Evolutionary conservation across 768 basidiomycete species (phyloP), one percentile per base, ranked within the genome.

Genomic region (Mycena albidolilacea): DNA sequence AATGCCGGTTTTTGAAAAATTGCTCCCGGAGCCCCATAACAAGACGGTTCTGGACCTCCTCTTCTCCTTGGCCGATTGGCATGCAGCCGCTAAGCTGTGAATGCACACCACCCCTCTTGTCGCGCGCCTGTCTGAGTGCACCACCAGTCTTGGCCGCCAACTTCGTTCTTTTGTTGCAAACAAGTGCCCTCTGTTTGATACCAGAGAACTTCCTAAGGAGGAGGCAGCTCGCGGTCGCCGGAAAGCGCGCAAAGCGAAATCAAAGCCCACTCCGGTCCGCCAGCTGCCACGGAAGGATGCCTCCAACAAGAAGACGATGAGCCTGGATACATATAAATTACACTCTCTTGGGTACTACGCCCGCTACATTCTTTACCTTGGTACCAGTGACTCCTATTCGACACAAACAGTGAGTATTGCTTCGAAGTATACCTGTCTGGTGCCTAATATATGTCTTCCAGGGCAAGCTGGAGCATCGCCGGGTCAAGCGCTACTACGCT

Each of bases 181-280:
- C 3, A 81, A 78, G 1, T 85, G 84, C 62, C 41, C 69, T 1
- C 64, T 55, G 0, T 84, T 77, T 59, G 30, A 78, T 1, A 85
- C 84, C 0, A 17, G 67, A 0, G 84, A 86, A 39, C 75, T 88
- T 11, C 86, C 85, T 0, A 64, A 62, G 1, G 87, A 90, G 63
- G 75, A 69, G 3, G 79, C 75, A 6, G 82, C 85, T 1, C 81
- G 83, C 0, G 61, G 71, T 0, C 73, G 79, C 6, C 71, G 76
- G 3, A 57, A 74, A n/a, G 67, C 60, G 6, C 52, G 52, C 0
- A 30, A 35, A 15, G 7, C 9, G 2, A 57, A 57, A 37, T 12
- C 55, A 15, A 57, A 57, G 21, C 9, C 55, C 7, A 35, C 55
- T 54, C 52, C 52, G 3, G 23, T 7, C 7, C 55, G 23, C 30